phyloP scores from a whole-genome alignment of 352 stramenopile species.

The Peronosclerospora sorghi region DNA sequence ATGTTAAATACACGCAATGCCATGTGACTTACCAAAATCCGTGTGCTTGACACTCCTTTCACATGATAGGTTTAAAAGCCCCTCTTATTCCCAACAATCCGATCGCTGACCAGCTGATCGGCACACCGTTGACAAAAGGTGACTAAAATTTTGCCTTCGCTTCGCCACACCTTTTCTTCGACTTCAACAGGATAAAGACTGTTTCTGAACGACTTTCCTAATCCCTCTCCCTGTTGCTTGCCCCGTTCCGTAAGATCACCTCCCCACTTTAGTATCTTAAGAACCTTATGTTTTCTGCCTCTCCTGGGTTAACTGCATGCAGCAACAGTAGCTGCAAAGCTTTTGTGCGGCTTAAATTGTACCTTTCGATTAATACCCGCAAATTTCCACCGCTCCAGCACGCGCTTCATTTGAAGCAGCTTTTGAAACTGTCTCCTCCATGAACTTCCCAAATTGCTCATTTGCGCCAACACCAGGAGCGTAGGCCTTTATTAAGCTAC shows the following conservation, averaged over 20 bases:
- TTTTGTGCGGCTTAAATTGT: constrained; percentile 74
- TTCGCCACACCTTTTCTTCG: constrained; percentile 91
- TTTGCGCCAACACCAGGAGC: constrained; percentile 68
- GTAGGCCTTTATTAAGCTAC: constrained; percentile 75
- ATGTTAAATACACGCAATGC: too few species aligned
- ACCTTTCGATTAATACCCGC: constrained; percentile 96
- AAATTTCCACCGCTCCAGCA: constrained; percentile 96
- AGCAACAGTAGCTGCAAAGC: constrained; percentile 31
- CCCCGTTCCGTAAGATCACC: constrained; percentile 97
- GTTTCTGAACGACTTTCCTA: constrained; percentile 90
- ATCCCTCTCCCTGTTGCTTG: constrained; percentile 90
- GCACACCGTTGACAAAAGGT: too few species aligned
- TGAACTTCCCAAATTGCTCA: constrained; percentile 78
- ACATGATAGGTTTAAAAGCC: constrained; percentile 98
- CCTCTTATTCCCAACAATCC: constrained; percentile 97
- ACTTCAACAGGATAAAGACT: constrained; percentile 83
- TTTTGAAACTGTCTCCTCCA: constrained; percentile 85
- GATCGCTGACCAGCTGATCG: too few species aligned
- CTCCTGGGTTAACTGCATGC: constrained; percentile 11
- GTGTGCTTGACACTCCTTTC: too few species aligned
- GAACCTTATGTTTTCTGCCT: constrained; percentile 77
- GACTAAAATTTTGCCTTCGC: too few species aligned
- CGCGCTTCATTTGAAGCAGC: constrained; percentile 91
- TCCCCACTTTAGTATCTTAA: constrained; percentile 99
- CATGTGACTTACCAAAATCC: too few species aligned